Conservation (phyloP, 306 rosid genomes). For the Vicia sativa region DNA sequence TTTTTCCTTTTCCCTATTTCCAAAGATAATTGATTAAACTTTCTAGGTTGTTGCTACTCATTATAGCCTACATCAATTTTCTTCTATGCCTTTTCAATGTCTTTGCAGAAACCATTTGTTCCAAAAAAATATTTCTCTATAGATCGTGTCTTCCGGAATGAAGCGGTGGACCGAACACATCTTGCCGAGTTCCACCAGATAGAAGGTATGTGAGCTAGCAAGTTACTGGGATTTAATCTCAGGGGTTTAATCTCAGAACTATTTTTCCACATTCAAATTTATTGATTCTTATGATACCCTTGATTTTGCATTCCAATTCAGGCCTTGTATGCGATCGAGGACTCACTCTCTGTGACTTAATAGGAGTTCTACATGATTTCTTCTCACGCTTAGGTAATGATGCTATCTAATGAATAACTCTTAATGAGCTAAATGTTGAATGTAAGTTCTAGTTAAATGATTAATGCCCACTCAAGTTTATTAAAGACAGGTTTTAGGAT, state of each 20-base stretch:
- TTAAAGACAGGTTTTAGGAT: neutral
- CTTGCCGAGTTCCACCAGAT: slow-evolving; percentile 99
- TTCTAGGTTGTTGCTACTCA: slow-evolving; percentile 7
- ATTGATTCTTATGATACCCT: slow-evolving; percentile 1
- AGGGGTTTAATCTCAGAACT: slow-evolving; percentile 2
- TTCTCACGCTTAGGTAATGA: slow-evolving; percentile 80
- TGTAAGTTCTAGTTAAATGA: neutral
- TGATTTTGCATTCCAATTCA: slow-evolving; percentile 39
- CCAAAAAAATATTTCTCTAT: slow-evolving; percentile 93
- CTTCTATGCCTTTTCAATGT: slow-evolving; percentile 24
- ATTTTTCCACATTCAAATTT: neutral
- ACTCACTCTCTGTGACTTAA: slow-evolving; percentile 83
- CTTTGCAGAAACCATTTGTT: slow-evolving; percentile 73
- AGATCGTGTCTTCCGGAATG: slow-evolving; percentile 96
- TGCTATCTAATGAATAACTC: slow-evolving; percentile 22
- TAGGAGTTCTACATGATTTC: slow-evolving; percentile 86
- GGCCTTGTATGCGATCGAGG: slow-evolving; percentile 93
- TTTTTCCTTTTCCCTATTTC: neutral
- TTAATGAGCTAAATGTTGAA: slow-evolving; percentile 7
- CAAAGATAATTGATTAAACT: slow-evolving; percentile 2
- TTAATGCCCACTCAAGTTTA: slow-evolving; percentile 14
- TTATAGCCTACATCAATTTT: neutral
- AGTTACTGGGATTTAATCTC: slow-evolving; percentile 21
- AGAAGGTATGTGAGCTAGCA: slow-evolving; percentile 65
- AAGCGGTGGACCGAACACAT: slow-evolving; percentile 97